Base-by-base conservation (phyloP, 768 basidiomycete genomes). In the Hygrocybe coccinea region DNA sequence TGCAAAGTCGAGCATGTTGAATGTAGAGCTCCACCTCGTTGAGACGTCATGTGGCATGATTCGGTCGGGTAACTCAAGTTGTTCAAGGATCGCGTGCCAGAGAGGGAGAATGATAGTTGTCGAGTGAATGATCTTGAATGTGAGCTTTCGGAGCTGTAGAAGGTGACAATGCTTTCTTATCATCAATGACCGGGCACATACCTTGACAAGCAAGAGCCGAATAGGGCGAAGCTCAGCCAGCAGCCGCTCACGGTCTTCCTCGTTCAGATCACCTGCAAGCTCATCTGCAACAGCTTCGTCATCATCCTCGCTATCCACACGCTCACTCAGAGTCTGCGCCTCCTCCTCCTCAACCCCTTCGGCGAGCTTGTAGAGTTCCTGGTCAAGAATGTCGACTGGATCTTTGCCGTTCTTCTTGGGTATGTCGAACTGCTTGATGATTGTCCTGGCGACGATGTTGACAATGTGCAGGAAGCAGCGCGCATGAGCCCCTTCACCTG, bases 21-120 rank as follows among this genome's bases (percentile, higher is more conserved):
- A 73, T 1, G 64, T 67, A 0, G 66, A 73, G 50, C 73, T 75
- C 74, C 72, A 75, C 1, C 67, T 56, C 0, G 71, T 75, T 0
- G 41, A 19, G 2, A 75, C 71, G 50, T 74, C 69, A 0, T 65
- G 63, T 3, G 69, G 73, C 50, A 74, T 68, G 9, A 62, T 56
- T 2, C 58, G 14, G 1, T 4, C 33, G 2, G 22, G 38, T 7
- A 67, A 17, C 2, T 58, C 46, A n/a, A 57, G 52, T 1, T 57
- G 29, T 14, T 36, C 33, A 11, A 69, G 56, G 0, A 53, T 19
- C 6, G 45, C 17, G 1, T 60, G 43, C 71, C 74, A 75, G 12
- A 47, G 36, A 0, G 71, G 73, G 0, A 75, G 63, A 36, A 66
- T 52, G 10, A 60, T 62, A 2, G 67, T 74, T 1, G 65, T 62